Base-by-base conservation (phyloP, 2,329 filamentous ascomycete species). In the Fusarium sp. region DNA sequence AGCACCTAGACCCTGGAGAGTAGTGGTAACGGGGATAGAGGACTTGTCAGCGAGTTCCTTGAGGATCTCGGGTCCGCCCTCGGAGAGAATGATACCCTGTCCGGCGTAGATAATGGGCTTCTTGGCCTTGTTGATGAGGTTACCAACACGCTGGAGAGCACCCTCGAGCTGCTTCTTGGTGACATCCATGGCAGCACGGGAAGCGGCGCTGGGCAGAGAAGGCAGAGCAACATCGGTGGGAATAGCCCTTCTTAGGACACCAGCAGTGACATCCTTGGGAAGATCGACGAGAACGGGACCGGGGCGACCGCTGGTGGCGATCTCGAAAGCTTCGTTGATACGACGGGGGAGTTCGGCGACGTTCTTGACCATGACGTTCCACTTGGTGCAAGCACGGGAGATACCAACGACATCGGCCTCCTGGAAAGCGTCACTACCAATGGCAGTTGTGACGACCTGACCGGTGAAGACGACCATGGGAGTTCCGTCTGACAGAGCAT, bases 281-380 rank as follows among this genome's bases (percentile, higher is more conserved):
- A 98, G 85, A 80, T 99, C 96, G 68, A 99, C 94, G 67, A 99
- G 88, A 37, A 98, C 96, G 28, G 96, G 96, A 25, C 96, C 96
- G 16, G 96, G 96, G 50, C 96, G 89, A 65, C 96, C 96, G 75
- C 92, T 96, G 43, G 93, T 98, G 42, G 96, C 96, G 78, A 98
- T 98, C 83, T 98, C 94, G 78, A 98, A 98, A 50, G 96, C 96
- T 83, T 98, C 96, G 80, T 98, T 97, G 78, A 98, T 98, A 71
- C 95, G 89, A 75, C 93, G 89, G 53, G 96, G 96, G 59, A 99
- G 86, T 82, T 99, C 96, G 53, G 93, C 94, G 58, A 97, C 90
- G 80, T 91, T 95, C 87, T 97, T 98, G 50, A 98, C 93, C 94
- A 98, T 97, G 65, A 97, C 93, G 76, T 98, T 98, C 96, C 96